Conservation (phyloP, 1,284 basidiomycete genomes). For the Schizopora paradoxa region DNA sequence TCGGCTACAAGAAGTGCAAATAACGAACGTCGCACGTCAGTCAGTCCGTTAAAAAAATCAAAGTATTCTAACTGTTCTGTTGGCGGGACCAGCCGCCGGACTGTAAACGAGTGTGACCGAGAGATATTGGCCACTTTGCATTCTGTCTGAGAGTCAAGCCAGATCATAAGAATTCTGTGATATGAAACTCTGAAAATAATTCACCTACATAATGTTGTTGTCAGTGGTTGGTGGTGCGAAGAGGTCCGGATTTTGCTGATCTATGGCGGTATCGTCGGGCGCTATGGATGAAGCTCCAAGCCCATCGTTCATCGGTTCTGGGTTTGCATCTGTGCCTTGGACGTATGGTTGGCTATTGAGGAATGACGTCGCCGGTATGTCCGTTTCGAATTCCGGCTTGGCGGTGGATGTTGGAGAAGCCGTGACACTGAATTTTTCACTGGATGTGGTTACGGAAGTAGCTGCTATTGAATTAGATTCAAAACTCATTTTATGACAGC, state of each 20-base stretch:
- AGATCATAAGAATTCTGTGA: conserved; percentile 2
- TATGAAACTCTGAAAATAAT: neutral
- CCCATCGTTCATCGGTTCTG: conserved; percentile 34
- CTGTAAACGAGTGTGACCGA: conserved; percentile 49
- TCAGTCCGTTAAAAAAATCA: neutral
- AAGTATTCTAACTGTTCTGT: conserved; percentile 38
- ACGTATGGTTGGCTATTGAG: conserved; percentile 44
- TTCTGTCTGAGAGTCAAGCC: conserved; percentile 30
- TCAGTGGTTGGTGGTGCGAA: conserved; percentile 53
- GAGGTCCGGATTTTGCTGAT: conserved; percentile 42
- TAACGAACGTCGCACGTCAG: neutral
- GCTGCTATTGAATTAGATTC: too few relatives aligned
- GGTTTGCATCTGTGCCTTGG: conserved; percentile 24
- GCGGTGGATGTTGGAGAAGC: conserved; percentile 4
- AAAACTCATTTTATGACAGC: too few relatives aligned
- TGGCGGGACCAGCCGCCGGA: conserved; percentile 55
- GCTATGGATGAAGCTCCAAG: conserved; percentile 51
- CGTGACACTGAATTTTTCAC: too few relatives aligned
- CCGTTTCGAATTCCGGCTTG: conserved; percentile 29
- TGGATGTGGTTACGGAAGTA: too few relatives aligned
- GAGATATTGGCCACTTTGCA: conserved; percentile 55
- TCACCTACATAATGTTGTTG: conserved; percentile 31
- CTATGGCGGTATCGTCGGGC: conserved; percentile 47
- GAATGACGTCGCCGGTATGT: conserved; percentile 42
- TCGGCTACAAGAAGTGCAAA: conserved; percentile 26